Evolutionary conservation across 2,329 filamentous ascomycete species (phyloP).

Genomic region (Colletotrichum sp.): DNA sequence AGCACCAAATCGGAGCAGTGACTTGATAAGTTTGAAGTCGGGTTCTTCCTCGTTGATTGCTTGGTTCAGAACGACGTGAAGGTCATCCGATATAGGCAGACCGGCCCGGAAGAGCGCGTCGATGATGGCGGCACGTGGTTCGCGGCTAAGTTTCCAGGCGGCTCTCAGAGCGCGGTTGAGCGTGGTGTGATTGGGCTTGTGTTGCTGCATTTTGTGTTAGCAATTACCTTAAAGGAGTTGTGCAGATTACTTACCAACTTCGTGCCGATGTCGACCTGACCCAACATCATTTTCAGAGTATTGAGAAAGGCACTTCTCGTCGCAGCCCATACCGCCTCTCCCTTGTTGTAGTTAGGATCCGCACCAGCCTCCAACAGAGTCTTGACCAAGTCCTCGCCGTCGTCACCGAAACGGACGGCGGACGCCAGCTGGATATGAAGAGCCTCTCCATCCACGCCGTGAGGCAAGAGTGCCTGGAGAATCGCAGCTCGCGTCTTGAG

Average conservation of each 20-base stretch:
- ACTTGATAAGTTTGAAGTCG: conserved; percentile 18
- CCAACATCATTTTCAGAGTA: conserved; percentile 57
- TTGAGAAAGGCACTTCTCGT: conserved; percentile 55
- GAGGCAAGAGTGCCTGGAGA: conserved; percentile 55
- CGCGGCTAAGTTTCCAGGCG: conserved; percentile 54
- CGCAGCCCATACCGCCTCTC: conserved; percentile 61
- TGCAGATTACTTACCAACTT: conserved; percentile 40
- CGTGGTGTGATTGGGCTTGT: conserved; percentile 50
- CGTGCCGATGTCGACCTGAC: conserved; percentile 44
- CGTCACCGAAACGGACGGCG: conserved; percentile 55
- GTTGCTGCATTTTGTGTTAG: conserved; percentile 40
- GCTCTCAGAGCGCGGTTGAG: conserved; percentile 58
- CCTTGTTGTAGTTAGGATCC: conserved; percentile 58
- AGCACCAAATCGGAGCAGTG: conserved; percentile 45
- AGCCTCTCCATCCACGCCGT: conserved; percentile 54
- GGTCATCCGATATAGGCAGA: conserved; percentile 50
- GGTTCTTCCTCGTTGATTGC: conserved; percentile 57
- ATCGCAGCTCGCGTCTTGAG: conserved; percentile 53
- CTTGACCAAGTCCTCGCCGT: conserved; percentile 51
- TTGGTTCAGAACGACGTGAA: conserved; percentile 55
- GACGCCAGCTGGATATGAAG: conserved; percentile 59
- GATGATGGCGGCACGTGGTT: conserved; percentile 53
- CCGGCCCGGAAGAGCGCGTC: conserved; percentile 58
- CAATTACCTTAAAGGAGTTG: background rate
- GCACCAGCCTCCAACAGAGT: conserved; percentile 53